Percentiles rank a stretch among this genome's conserved stretches.
phyloP scores from a whole-genome alignment of 2,329 filamentous ascomycete species.

The Penicillium digitatum region DNA sequence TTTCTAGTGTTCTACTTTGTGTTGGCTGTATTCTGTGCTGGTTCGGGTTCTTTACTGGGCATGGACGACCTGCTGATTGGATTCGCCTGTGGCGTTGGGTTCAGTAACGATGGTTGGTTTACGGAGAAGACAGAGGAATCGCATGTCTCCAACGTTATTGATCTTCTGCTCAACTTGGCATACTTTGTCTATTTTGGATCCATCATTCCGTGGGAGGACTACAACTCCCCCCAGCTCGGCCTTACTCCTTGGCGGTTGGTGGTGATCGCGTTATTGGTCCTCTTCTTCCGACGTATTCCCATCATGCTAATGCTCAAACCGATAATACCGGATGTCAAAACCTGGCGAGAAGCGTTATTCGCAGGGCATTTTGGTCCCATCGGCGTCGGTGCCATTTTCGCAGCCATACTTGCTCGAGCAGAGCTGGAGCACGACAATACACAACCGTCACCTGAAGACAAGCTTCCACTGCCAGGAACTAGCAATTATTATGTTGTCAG shows the following conservation, averaged over 20 bases:
- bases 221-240: slow-evolving; percentile 70
- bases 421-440: slow-evolving; percentile 75
- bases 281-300: slow-evolving; percentile 92
- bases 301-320: slow-evolving; percentile 91
- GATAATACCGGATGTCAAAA: slow-evolving; percentile 92
- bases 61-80: slow-evolving; percentile 92
- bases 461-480: slow-evolving; percentile 49
- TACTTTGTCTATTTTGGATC: slow-evolving; percentile 98
- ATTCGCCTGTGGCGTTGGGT: slow-evolving; percentile 94
- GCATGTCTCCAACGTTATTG: slow-evolving; percentile 98
- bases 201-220: slow-evolving; percentile 94
- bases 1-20: slow-evolving; percentile 99
- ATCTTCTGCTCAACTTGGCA: slow-evolving; percentile 90
- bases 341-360: slow-evolving; percentile 94
- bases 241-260: slow-evolving; percentile 82
- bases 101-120: slow-evolving; percentile 99
- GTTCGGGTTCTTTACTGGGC: slow-evolving; percentile 84
- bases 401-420: slow-evolving; percentile 87
- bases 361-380: slow-evolving; percentile 97
- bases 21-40: slow-evolving; percentile 89
- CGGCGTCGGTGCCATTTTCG: slow-evolving; percentile 92
- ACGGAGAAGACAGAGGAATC: slow-evolving; percentile 97
- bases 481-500: slow-evolving; percentile 69
- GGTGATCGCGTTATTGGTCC: slow-evolving; percentile 89
- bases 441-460: slow-evolving; percentile 65